phyloP scores from a whole-genome alignment of 768 basidiomycete genomes.

The Amanita thiersii region DNA sequence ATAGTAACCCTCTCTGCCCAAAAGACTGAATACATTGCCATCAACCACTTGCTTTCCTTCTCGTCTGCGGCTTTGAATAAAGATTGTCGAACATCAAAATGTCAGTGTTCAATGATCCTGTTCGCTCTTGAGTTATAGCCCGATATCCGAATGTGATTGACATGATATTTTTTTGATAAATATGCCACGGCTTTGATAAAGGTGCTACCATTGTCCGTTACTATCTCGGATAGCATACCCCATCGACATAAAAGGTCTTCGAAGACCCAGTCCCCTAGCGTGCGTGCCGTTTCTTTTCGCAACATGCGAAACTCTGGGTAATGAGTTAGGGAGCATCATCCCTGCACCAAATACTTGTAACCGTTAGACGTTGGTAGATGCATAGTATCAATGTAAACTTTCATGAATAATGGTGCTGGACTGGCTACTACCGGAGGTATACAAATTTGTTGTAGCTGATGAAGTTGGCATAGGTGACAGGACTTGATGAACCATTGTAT shows the following conservation, averaged over 20 bases:
- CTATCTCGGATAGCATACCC: constrained; percentile 26
- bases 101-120: constrained; percentile 13
- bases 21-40: constrained; percentile 16
- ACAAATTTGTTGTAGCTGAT: constrained; percentile 8
- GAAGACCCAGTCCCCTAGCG: constrained; percentile 23
- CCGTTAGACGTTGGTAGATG: constrained; percentile 24
- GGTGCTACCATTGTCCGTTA: constrained; percentile 24
- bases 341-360: constrained; percentile 28
- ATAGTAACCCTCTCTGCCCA: constrained; percentile 29
- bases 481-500: constrained; percentile 17
- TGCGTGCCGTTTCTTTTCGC: constrained; percentile 17
- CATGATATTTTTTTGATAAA: constrained; percentile 13
- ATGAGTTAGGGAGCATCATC: constrained; percentile 20
- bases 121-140: constrained; percentile 18
- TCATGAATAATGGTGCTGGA: constrained; percentile 22
- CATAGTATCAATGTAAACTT: constrained; percentile 33
- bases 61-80: constrained; percentile 25
- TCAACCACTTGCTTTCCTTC: constrained; percentile 23
- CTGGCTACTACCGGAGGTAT: constrained; percentile 17
- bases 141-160: constrained; percentile 26
- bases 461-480: constrained; percentile 17
- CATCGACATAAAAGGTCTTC: constrained; percentile 17
- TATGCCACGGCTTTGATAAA: constrained; percentile 14
- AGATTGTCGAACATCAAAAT: constrained; percentile 22
- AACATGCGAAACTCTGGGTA: constrained; percentile 25